Percentiles rank a stretch among this genome's conserved stretches.
phyloP scores from a whole-genome alignment of 2,329 filamentous ascomycete genomes.

The Chaetomium strumarium region DNA sequence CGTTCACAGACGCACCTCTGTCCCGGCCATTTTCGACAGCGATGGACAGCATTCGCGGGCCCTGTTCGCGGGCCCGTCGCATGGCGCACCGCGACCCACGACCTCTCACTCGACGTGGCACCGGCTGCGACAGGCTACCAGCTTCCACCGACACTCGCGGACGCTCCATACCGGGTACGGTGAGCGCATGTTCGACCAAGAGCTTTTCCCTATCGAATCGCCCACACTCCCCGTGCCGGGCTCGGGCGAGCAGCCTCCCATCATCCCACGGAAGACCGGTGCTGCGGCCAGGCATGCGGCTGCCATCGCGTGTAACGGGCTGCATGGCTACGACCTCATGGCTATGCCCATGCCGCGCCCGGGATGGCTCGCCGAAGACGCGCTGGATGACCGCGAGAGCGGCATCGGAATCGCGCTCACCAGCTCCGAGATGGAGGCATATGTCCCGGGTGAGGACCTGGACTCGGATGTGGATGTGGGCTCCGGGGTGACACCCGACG shows the following conservation, averaged over 20 bases:
- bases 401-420: constrained; percentile 57
- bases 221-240: constrained; percentile 42
- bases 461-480: constrained; percentile 34
- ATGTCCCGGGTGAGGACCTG: constrained; percentile 30
- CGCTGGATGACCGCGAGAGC: constrained; percentile 55
- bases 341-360: constrained; percentile 33
- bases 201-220: constrained; percentile 34
- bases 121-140: constrained; percentile 45
- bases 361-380: constrained; percentile 43
- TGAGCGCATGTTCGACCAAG: constrained; percentile 21
- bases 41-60: constrained; percentile 31
- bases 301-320: constrained; percentile 54
- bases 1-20: constrained; percentile 43
- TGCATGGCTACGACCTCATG: constrained; percentile 22
- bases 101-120: constrained; percentile 48
- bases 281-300: constrained; percentile 55
- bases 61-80: constrained; percentile 19
- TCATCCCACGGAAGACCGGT: constrained; percentile 55
- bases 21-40: constrained; percentile 27
- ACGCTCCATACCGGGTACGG: constrained; percentile 39
- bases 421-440: constrained; percentile 33
- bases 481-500: constrained; percentile 25
- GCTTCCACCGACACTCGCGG: constrained; percentile 43
- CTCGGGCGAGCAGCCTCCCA: constrained; percentile 48
- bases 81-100: constrained; percentile 31